These are phyloP conservation scores for Mortierella antarctica DNA, from an alignment of 192 early-diverging fungal genomes.

Conservation along the genomic window DNA sequence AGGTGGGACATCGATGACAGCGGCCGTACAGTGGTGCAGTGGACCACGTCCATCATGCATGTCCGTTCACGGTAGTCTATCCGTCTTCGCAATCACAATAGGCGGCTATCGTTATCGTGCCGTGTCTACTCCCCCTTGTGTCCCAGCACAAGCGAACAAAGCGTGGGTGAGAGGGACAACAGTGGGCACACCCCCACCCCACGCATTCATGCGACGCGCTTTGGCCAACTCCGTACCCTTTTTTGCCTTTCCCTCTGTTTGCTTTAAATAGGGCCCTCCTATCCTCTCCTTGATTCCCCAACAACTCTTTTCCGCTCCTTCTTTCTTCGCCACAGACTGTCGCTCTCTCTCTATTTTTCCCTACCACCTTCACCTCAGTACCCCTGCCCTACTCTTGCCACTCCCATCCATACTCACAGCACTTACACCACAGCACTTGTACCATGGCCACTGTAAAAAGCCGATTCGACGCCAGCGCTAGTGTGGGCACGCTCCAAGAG, in stretches of 20 bases:
- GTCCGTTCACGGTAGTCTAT: no score
- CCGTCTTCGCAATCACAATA: no score
- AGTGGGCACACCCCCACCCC: neutral
- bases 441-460: constrained; percentile 26
- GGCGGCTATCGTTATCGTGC: no score
- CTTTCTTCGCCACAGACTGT: neutral
- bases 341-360: neutral
- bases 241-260: neutral
- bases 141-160: neutral
- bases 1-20: no score
- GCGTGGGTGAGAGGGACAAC: constrained; percentile 4
- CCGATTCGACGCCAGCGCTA: constrained; percentile 13
- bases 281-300: neutral
- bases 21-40: no score
- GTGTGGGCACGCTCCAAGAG: neutral
- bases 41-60: no score
- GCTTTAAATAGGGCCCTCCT: neutral
- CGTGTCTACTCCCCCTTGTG: no score
- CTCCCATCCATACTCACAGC: neutral
- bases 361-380: neutral
- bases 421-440: neutral
- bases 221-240: neutral
- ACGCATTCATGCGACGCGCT: constrained; percentile 16
- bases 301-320: constrained; percentile 4
- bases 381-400: neutral